A percentile compares a stretch with the other conserved stretches of the same genome.
Evolutionary conservation across 2,329 filamentous ascomycete genomes (phyloP).

Genomic region (Fusarium annulatum): DNA sequence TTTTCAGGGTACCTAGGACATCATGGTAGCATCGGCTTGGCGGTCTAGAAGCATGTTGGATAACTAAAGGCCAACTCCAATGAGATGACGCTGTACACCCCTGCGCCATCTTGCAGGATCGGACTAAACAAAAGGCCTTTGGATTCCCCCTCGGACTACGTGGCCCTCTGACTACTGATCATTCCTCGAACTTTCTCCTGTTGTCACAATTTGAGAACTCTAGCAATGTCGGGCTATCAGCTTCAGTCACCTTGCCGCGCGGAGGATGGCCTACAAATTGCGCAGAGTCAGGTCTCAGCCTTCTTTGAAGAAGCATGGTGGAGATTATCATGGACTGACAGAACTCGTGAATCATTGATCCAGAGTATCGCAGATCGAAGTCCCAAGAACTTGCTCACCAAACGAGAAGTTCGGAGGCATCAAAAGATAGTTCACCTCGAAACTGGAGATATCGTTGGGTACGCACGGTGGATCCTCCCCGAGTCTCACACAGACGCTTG

Average conservation of each 20-base stretch:
- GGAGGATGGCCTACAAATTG: constrained; percentile 17
- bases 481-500: constrained; percentile 11
- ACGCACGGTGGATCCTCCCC: constrained; percentile 33
- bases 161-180: background rate
- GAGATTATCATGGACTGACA: constrained; percentile 26
- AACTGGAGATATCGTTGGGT: constrained; percentile 40
- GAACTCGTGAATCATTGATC: constrained; percentile 21
- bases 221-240: constrained; percentile 3
- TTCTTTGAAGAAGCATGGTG: constrained; percentile 39
- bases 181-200: background rate
- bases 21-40: background rate
- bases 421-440: constrained; percentile 30
- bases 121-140: background rate
- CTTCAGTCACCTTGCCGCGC: constrained; percentile 14
- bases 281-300: constrained; percentile 31
- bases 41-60: background rate
- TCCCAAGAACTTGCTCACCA: constrained; percentile 30
- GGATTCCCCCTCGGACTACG: background rate
- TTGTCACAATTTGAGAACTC: background rate
- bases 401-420: constrained; percentile 32
- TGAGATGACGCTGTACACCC: background rate
- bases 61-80: background rate
- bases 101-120: background rate
- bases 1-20: background rate
- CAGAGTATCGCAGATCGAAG: constrained; percentile 19